Evolutionary conservation across 106 monocot genomes (phyloP), one percentile per base, ranked within the genome.

Genomic region (Triglochin maritima): DNA sequence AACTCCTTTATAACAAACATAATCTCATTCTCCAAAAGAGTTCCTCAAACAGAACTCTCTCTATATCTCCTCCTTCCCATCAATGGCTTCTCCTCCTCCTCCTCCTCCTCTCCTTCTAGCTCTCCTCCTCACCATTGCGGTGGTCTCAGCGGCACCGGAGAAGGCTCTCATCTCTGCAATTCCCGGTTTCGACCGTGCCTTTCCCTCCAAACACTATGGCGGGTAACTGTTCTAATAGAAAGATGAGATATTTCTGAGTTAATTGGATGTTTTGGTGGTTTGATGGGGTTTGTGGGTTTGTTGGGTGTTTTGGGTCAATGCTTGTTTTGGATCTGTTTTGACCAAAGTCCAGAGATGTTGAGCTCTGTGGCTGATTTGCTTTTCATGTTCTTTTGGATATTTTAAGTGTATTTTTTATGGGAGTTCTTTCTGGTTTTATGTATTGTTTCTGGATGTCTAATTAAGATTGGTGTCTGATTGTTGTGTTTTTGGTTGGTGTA

Each of bases 161-260:
- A 49, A 72, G 44, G 87, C 87, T 41, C 74, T 79, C 4, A 56
- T 90, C 69, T 76, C 77, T 8, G 55, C 49, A 48, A 79, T 94
- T 17, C 89, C 90, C 0, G 94, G 94, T 0, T 94, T 94, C 79
- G 50, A 69, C 49, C 87, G 83, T 17, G 49, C 77, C 11, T 78
- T 94, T 62, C 87, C 89, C 2, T 94, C 94, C 46, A 83, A 87
- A 57, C 94, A 94, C 79, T 94, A 90, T 17, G 57, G 83, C 57
- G 94, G 94, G 94, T 94, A 70, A 60, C 7, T 9, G 68, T 2
- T 53, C 4, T 9, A n/a, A n/a, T 43, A 11, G 59, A 10, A 13
- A 14, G 13, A 4, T 2, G 3, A 6, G 6, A 6, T 9, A 2
- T 51, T 41, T 0, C 15, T 29, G 29, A 29, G 4, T 7, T 51